Percentiles rank a stretch among this genome's conserved stretches.
Evolutionary conservation across 495 filamentous ascomycete species (phyloP).

Genomic region (Tetracladium setigerum): DNA sequence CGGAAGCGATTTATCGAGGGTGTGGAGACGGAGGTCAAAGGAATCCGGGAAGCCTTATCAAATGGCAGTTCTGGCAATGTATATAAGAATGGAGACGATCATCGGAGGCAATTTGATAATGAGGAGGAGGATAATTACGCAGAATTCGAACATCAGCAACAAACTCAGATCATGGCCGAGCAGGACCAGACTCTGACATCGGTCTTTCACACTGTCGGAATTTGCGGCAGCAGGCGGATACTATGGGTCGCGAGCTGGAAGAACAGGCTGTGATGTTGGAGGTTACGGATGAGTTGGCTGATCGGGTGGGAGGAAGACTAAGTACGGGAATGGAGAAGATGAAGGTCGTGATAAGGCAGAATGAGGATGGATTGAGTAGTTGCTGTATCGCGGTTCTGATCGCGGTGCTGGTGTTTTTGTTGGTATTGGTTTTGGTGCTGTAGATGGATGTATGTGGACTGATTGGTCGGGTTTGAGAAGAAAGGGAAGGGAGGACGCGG

Average conservation of each 20-base stretch:
- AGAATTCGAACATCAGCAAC: slow-evolving; percentile 88
- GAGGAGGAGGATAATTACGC: slow-evolving; percentile 59
- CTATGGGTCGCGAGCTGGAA: slow-evolving; percentile 92
- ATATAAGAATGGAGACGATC: slow-evolving; percentile 24
- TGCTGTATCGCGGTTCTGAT: slow-evolving; percentile 89
- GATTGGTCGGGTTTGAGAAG: slow-evolving; percentile 14
- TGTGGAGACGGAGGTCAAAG: slow-evolving; percentile 77
- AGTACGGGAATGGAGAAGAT: slow-evolving; percentile 81
- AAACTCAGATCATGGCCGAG: slow-evolving; percentile 85
- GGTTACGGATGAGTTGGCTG: slow-evolving; percentile 71
- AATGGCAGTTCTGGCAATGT: slow-evolving; percentile 25
- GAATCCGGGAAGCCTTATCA: slow-evolving; percentile 77
- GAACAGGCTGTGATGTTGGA: slow-evolving; percentile 81
- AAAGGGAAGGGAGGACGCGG: neutral
- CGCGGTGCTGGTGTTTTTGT: slow-evolving; percentile 72
- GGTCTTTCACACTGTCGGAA: slow-evolving; percentile 86
- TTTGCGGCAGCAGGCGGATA: slow-evolving; percentile 78
- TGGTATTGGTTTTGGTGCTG: slow-evolving; percentile 59
- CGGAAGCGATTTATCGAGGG: slow-evolving; percentile 80
- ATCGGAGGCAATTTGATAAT: slow-evolving; percentile 18
- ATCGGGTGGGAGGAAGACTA: slow-evolving; percentile 80
- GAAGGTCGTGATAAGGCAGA: slow-evolving; percentile 75
- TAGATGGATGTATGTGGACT: too few relatives aligned
- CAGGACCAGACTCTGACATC: slow-evolving; percentile 91
- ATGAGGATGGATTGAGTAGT: slow-evolving; percentile 85